Evolutionary conservation across 169 alveolate genomes (phyloP).

Genomic region (Neospora caninum): DNA sequence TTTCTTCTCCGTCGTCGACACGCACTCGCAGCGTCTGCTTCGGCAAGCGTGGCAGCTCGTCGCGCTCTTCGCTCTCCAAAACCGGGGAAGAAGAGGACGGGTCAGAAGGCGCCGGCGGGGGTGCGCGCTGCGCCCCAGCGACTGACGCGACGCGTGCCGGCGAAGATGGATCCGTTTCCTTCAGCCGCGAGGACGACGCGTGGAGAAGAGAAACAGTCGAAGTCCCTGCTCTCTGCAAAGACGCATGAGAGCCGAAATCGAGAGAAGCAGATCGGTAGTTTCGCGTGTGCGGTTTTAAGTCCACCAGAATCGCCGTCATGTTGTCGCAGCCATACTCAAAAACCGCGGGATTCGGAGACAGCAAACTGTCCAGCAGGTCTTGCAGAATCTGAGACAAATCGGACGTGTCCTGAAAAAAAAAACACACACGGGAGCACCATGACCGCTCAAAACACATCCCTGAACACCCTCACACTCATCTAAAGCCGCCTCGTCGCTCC

Average conservation of each 20-base stretch:
- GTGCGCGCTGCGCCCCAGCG: neutral
- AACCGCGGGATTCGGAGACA: slow-evolving; percentile 69
- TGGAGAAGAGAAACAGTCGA: neutral
- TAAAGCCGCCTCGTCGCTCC: too few relatives aligned
- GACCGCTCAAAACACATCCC: neutral
- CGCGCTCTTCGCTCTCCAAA: too few relatives aligned
- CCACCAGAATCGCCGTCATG: slow-evolving; percentile 71
- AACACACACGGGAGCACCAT: neutral
- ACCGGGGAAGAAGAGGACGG: too few relatives aligned
- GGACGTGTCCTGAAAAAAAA: slow-evolving; percentile 50
- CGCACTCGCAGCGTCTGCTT: too few relatives aligned
- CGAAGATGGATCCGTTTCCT: neutral
- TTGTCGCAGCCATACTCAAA: slow-evolving; percentile 74
- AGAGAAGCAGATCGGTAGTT: neutral
- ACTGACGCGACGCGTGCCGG: too few relatives aligned
- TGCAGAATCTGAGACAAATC: slow-evolving; percentile 61
- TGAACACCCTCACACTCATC: too few relatives aligned
- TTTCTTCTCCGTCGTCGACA: too few relatives aligned
- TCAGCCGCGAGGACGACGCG: neutral
- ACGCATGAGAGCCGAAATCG: neutral
- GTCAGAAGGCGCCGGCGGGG: neutral
- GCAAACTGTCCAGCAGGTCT: slow-evolving; percentile 59
- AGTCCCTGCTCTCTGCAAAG: neutral
- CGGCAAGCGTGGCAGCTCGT: too few relatives aligned
- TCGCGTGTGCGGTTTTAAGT: neutral